Evolutionary conservation across 306 rosid genomes (phyloP).

Genomic region (Astragalus membranaceus): DNA sequence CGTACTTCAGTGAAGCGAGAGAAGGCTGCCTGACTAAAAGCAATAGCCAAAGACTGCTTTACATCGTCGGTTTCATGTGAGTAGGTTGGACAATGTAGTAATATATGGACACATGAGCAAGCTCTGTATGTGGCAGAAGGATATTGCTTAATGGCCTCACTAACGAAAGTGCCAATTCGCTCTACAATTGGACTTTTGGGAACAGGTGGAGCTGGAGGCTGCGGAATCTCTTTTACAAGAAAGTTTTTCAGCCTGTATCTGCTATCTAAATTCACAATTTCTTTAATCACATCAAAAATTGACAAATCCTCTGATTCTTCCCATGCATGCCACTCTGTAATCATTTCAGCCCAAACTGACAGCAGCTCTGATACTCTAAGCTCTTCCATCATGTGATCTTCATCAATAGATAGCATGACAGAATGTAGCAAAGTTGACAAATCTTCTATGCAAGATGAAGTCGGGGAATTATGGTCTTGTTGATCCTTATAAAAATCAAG

Average conservation of each 20-base stretch:
- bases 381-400: conserved; percentile 47
- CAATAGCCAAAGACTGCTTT: conserved; percentile 53
- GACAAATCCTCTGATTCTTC: conserved; percentile 81
- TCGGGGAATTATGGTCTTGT: conserved; percentile 30
- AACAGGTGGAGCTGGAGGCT: conserved; percentile 84
- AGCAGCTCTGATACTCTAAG: conserved; percentile 66
- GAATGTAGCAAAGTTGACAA: conserved; percentile 62
- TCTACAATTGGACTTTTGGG: conserved; percentile 60
- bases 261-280: conserved; percentile 49
- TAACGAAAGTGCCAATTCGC: conserved; percentile 61
- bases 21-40: conserved; percentile 53
- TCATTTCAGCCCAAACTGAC: conserved; percentile 66
- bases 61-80: conserved; percentile 55
- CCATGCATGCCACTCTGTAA: conserved; percentile 91
- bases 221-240: conserved; percentile 47
- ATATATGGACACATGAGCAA: conserved; percentile 75
- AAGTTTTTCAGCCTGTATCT: conserved; percentile 48
- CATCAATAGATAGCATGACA: conserved; percentile 53
- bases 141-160: conserved; percentile 69
- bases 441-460: conserved; percentile 65
- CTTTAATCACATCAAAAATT: conserved; percentile 71
- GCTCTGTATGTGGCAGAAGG: conserved; percentile 75
- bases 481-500: conserved; percentile 38
- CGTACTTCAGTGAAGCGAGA: conserved; percentile 49
- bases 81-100: conserved; percentile 60